These are phyloP conservation scores for Penicillium bialowiezense DNA, from an alignment of 495 filamentous ascomycete genomes.

Conservation along the genomic window DNA sequence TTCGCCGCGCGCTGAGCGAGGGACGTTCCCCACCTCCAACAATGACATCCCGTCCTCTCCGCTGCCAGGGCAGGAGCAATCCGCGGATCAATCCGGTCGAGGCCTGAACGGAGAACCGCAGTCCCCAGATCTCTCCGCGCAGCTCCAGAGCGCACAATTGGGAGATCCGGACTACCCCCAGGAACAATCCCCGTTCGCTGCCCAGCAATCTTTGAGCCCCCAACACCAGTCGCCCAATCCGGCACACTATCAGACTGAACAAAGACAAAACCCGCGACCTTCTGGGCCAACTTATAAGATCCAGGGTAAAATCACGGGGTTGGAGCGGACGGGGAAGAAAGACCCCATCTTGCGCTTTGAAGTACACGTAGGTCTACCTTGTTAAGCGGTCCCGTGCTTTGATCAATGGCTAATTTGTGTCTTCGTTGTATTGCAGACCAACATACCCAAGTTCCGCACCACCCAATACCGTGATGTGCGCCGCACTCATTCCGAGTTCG, in stretches of 20 bases:
- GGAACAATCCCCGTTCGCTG: constrained; percentile 31
- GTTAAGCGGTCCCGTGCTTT: neutral
- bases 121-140: constrained; percentile 43
- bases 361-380: constrained; percentile 71
- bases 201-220: constrained; percentile 37
- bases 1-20: constrained; percentile 63
- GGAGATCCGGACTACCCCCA: constrained; percentile 36
- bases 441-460: constrained; percentile 94
- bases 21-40: constrained; percentile 49
- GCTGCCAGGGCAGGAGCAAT: constrained; percentile 37
- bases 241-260: constrained; percentile 46
- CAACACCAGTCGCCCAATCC: constrained; percentile 49
- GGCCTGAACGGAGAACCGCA: constrained; percentile 14
- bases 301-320: constrained; percentile 86
- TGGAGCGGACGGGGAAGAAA: constrained; percentile 91
- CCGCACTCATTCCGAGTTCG: constrained; percentile 91
- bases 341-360: constrained; percentile 95
- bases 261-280: constrained; percentile 38
- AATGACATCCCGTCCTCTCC: constrained; percentile 58
- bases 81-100: constrained; percentile 38
- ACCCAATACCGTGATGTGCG: constrained; percentile 98
- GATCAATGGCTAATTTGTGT: constrained; percentile 7
- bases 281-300: constrained; percentile 73
- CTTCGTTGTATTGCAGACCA: constrained; percentile 61
- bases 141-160: constrained; percentile 41